Percentiles rank a stretch among this genome's conserved stretches.
Evolutionary conservation across 345 rosid genomes (phyloP).

Genomic region (Aquilaria malaccensis): DNA sequence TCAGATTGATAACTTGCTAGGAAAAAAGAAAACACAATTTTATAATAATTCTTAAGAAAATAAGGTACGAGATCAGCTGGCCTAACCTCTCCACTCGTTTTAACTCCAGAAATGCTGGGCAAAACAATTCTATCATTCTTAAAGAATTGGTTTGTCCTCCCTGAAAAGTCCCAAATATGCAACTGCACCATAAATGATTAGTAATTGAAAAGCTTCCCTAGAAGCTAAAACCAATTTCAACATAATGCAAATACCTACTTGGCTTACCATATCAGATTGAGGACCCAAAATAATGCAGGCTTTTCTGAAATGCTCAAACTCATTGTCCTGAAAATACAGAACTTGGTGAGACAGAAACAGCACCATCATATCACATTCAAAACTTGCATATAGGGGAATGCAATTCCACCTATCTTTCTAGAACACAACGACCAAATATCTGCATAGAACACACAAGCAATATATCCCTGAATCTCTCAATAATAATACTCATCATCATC

Average conservation of each 20-base stretch:
- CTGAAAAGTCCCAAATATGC: slow-evolving; percentile 61
- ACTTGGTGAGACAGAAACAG: not conserved
- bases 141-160: slow-evolving; percentile 39
- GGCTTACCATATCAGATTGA: slow-evolving; percentile 39
- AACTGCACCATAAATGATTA: slow-evolving; percentile 32
- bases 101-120: slow-evolving; percentile 21
- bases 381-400: no score
- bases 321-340: slow-evolving; percentile 41
- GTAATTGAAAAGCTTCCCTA: slow-evolving; percentile 1
- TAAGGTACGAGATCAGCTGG: slow-evolving; percentile 1
- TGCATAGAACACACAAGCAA: no score
- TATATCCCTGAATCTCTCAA: no score
- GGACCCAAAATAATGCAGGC: slow-evolving; percentile 46
- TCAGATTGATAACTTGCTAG: no score
- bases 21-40: no score
- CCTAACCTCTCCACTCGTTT: slow-evolving; percentile 45
- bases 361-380: no score
- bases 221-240: not conserved
- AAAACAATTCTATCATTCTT: slow-evolving; percentile 23
- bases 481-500: no score
- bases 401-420: no score
- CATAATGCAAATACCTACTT: not conserved
- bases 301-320: slow-evolving; percentile 34
- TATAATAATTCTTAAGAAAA: not conserved
- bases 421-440: no score